Base-by-base conservation (phyloP, 148 eudicot genomes). In the Talinum fruticosum region DNA sequence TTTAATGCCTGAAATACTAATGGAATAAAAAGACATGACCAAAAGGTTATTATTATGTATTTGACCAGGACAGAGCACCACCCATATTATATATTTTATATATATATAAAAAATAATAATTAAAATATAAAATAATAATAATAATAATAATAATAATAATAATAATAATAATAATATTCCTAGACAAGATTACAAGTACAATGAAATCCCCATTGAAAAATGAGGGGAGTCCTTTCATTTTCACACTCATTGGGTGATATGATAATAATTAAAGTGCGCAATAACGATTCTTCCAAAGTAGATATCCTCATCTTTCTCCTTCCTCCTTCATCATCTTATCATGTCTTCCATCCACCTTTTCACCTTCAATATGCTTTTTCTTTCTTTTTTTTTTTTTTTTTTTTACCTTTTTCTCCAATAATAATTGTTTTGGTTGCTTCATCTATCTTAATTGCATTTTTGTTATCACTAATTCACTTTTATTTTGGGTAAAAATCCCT, bases 181-280 rank as follows among this genome's bases (percentile, higher is more conserved):
- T 12, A 59, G 64, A 59, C 64, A 59, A 59, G 21, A 59, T 59
- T n/a, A 59, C 1, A 36, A 57, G 51, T 21, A 62, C 45, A 62
- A 36, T 57, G 41, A 26, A 66, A 30, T 66, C n/a, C 1, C 24
- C 70, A 32, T 66, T 30, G 70, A 66, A 66, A 30, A 32, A 13
- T 32, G 70, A 34, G 70, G 41, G 7, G 23, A 15, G 6, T 66
- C 70, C 37, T 66, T 66, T 32, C 70, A 66, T 66, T 66, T 54
- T 71, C 83, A 35, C 54, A 64, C 73, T 64, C 79, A 83, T 75
- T 78, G 73, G 57, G 51, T 53, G 37, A 44, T 23, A 65, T 36
- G 30, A 68, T 80, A 80, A 80, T 57, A 57, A 57, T 57, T 23
- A 10, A 57, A 79, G 83, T 81, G 83, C 83, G 80, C 80, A 76